Conservation (phyloP, 768 basidiomycete genomes). For the Mycena floridula region DNA sequence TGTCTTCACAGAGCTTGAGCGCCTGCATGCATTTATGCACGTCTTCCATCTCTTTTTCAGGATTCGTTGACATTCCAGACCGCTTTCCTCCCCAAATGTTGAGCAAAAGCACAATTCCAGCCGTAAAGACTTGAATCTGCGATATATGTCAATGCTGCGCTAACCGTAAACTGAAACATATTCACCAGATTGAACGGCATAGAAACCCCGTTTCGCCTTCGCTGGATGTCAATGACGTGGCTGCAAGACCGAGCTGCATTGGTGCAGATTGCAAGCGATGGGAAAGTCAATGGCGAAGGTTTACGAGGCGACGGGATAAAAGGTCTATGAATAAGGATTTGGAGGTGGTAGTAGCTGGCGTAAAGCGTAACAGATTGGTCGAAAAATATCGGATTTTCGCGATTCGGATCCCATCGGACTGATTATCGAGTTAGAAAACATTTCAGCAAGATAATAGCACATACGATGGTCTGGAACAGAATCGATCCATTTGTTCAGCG, state of each 20-base stretch:
- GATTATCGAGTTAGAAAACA: constrained; percentile 2
- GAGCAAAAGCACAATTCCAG: constrained; percentile 39
- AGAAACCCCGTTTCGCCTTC: constrained; percentile 3
- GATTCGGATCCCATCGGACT: constrained; percentile 40
- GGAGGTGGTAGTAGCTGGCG: constrained; percentile 19
- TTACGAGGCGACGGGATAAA: constrained; percentile 53
- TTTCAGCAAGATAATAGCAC: constrained; percentile 9
- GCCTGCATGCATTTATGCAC: constrained; percentile 36
- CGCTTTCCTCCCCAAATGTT: constrained; percentile 40
- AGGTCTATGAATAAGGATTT: constrained; percentile 64
- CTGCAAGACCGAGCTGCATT: constrained; percentile 62
- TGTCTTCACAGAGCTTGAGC: constrained; percentile 14
- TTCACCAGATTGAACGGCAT: constrained; percentile 11
- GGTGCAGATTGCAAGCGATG: constrained; percentile 65
- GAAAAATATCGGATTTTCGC: constrained; percentile 29
- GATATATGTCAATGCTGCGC: no score
- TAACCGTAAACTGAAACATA: no score
- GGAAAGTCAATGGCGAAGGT: constrained; percentile 24
- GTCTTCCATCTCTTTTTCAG: constrained; percentile 32
- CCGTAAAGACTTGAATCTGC: constrained; percentile 14
- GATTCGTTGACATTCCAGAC: constrained; percentile 22
- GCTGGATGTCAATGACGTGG: constrained; percentile 47
- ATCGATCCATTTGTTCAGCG: constrained; percentile 54
- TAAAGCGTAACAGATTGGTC: constrained; percentile 37
- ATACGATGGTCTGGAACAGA: constrained; percentile 37